Evolutionary conservation across 805 yeast genomes (phyloP), one percentile per base, ranked within the genome.

Genomic region (Metschnikowia cerradonensis): DNA sequence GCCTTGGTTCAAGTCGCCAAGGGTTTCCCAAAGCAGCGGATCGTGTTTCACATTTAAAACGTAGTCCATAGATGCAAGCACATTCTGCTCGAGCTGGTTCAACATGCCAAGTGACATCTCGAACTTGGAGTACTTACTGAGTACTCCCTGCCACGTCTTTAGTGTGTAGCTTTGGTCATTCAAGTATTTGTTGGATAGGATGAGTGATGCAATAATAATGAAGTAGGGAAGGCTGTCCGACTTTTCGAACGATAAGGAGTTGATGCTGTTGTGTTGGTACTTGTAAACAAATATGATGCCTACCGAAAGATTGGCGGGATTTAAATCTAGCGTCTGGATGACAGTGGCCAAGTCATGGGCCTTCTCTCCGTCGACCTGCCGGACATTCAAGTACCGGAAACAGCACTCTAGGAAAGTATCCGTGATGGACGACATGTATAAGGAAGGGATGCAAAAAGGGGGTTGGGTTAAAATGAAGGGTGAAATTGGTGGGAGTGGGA

Each of bases 81-180:
- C 49, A 35, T 59, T 52, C 35, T 22, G 48, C 41, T 59, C 62
- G 42, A 59, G 58, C 42, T 57, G 62, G 50, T 58, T 55, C 48
- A 58, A 45, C 35, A 58, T 49, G 17, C 49, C 14, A 5, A 58
- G 47, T 46, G 57, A 46, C 32, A 54, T 48, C 22, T 48, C 48
- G 22, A 58, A 48, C 41, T 31, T 34, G 41, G 50, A 47, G 37
- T 48, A 50, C 36, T 53, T 54, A 49, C 38, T 26, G 11, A 58
- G 48, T 10, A 58, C 51, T 52, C 58, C 63, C 10, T 76, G 64
- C 83, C 83, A 76, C 22, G 82, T 78, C 54, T 77, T 77, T 56
- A 76, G 65, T 2, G 81, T 76, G 53, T 76, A 78, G 39, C 76
- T 71, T 47, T 75, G 79, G 55, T 78, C 83, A 58, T 78, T 79